phyloP scores from a whole-genome alignment of 768 basidiomycete species.

The Trametes gibbosa region DNA sequence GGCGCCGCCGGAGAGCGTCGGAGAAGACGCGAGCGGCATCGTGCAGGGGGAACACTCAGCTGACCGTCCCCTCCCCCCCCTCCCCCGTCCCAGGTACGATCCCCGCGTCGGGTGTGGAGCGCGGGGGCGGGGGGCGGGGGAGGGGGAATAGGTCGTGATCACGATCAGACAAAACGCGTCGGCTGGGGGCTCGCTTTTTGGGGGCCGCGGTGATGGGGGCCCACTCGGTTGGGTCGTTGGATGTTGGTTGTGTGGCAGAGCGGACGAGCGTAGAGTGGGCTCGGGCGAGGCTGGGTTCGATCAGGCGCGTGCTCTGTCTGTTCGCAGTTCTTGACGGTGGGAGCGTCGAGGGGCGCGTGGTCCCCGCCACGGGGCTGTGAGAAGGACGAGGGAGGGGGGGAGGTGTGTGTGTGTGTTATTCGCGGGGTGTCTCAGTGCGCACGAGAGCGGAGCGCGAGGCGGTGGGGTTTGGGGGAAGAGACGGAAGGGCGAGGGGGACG shows the following conservation, averaged over 20 bases:
- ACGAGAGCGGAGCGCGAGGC: too few relatives aligned
- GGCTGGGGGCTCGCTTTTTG: neutral
- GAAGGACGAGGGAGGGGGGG: too few relatives aligned
- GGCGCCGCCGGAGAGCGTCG: too few relatives aligned
- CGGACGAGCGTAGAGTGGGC: neutral
- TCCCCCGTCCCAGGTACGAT: slow-evolving; percentile 13
- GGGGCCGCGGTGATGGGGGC: neutral
- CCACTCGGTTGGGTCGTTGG: too few relatives aligned
- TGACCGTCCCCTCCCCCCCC: slow-evolving; percentile 5
- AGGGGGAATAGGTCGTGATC: too few relatives aligned
- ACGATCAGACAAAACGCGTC: neutral
- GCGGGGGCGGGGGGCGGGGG: slow-evolving; percentile 12
- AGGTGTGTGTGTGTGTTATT: too few relatives aligned
- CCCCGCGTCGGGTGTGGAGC: neutral
- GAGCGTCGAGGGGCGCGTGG: neutral
- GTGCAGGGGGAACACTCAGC: neutral
- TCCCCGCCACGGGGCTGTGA: too few relatives aligned
- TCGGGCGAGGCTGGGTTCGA: neutral
- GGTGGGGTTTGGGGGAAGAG: neutral
- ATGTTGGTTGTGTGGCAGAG: too few relatives aligned
- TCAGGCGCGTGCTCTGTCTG: neutral
- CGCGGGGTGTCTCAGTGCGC: neutral
- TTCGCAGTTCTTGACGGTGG: neutral
- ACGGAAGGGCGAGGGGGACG: neutral
- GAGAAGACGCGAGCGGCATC: too few relatives aligned